These are phyloP conservation scores for Diaporthe australafricana DNA, from an alignment of 2,329 filamentous ascomycete genomes.

Conservation along the genomic window DNA sequence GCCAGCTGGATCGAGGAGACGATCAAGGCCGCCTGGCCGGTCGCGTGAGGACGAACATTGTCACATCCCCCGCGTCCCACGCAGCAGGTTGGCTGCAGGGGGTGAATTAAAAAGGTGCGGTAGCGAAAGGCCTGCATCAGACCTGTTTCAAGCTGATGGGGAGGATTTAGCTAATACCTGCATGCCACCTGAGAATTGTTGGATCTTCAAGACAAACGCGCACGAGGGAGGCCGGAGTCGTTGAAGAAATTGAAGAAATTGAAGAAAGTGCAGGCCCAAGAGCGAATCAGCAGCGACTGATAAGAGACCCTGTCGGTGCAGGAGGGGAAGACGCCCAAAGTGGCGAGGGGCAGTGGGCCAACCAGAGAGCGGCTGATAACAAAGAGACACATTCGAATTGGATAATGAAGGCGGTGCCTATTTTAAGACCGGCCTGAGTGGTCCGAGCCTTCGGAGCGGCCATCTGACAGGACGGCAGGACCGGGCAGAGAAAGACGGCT, in stretches of 20 bases:
- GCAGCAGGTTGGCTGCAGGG: constrained; percentile 21
- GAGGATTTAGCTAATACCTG: not conserved
- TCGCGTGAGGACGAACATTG: constrained; percentile 1
- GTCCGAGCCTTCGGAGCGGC: constrained; percentile 25
- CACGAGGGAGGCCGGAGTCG: not conserved
- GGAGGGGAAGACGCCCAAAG: constrained; percentile 3
- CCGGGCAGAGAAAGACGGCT: not conserved
- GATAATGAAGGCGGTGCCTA: not conserved
- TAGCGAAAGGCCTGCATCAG: not conserved
- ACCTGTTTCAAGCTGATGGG: constrained; percentile 22
- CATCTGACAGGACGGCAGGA: constrained; percentile 4
- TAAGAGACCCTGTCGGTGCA: not conserved
- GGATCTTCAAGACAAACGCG: not conserved
- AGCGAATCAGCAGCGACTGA: not conserved
- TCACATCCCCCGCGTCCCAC: constrained; percentile 11
- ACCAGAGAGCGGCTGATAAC: constrained; percentile 24
- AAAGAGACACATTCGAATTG: constrained; percentile 21
- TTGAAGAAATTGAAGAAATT: not conserved
- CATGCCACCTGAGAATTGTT: not conserved
- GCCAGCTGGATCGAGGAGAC: not conserved
- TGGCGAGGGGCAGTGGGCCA: constrained; percentile 23
- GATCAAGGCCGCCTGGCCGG: not conserved
- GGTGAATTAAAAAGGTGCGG: not conserved
- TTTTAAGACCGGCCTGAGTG: not conserved
- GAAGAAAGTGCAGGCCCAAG: not conserved